Base-by-base conservation (phyloP, 768 basidiomycete genomes). In the Russula emetica region DNA sequence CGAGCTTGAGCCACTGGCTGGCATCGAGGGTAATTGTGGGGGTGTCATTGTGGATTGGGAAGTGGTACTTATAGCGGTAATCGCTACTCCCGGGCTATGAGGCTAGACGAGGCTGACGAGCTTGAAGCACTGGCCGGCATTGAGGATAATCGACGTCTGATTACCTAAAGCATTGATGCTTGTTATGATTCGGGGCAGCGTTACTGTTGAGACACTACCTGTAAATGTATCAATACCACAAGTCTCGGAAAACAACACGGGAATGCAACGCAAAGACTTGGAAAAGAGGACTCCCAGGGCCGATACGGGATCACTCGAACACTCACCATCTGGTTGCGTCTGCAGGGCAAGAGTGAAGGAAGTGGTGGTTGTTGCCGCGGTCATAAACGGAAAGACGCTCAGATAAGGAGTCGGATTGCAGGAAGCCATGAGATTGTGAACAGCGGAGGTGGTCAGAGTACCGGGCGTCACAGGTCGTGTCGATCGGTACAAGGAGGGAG, bases 321-420 rank as follows among this genome's bases (percentile, higher is more conserved):
- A 57, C 67, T 34, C 49, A 68, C 67, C 67, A 44, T 44, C 62
- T 32, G 61, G 26, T 24, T 58, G 28, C 6, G 67, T 68, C 60
- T 59, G 47, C 24, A 63, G 44, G n/a, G 50, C 34, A 16, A 32
- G 28, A 20, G 67, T 58, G 50, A 44, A 58, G 3, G 62, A 57
- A 24, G 62, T 63, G 42, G 58, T 18, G 24, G 61, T 13, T 6
- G 30, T 58, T 1, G 67, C 58, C 36, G 66, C 67, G 16, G 47
- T 68, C 24, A 51, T 18, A n/a, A 62, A 67, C 38, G 61, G 14
- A 32, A 56, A 68, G 24, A 59, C 38, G 24, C 66, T 68, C 40
- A 63, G 52, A 34, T 59, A 63, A 24, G 67, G 57, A 28, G 51
- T 45, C 2, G 55, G 59, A 30, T n/a, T 49, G 55, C 67, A 68